Evolutionary conservation across 176 grass and related monocot species (phyloP), one percentile per base, ranked within the genome.

Genomic region (Aegilops longissima): DNA sequence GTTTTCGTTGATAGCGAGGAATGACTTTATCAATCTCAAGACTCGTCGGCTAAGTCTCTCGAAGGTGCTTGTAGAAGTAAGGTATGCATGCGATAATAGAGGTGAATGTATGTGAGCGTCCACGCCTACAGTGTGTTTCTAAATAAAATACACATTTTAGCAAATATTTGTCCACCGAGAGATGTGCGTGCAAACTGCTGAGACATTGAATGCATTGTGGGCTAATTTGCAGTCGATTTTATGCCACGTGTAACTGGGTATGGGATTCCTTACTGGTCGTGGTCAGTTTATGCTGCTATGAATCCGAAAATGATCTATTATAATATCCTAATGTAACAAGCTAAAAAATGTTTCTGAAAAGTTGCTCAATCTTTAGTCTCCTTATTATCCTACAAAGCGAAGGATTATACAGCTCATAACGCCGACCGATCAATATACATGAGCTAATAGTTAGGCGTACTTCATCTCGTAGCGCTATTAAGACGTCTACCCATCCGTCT

Each of bases 401-500:
- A 61, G 10, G 33, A 39, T 62, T 35, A 61, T 61, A 39, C 21
- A 35, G 11, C 33, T 79, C 33, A 39, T 79, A 23, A 79, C 23
- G 54, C 20, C 12, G 56, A 79, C 39, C 5, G 12, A 79, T 39
- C 76, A 79, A 16, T 18, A 69, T 12, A 42, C 30, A 24, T 80
- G 78, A 66, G 23, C 61, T 35, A 52, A 35, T 23, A 30, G 61
- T 59, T 83, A 33, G 24, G 21, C 3, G 33, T 8, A 24, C n/a
- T 10, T 64, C 34, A 62, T 63, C 17, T 61, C 66, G 44, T 11
- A 20, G 14, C 38, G 2, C 36, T 11, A 56, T 80, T 34, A 16
- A 69, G 47, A 61, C 66, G 39, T 47, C 77, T 82, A 39, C 35
- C 23, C 40, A 82, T 47, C 83, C 9, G 8, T 70, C 34, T 77